Conservation (phyloP, 1,284 basidiomycete species). For the Rhodotorula sp. region DNA sequence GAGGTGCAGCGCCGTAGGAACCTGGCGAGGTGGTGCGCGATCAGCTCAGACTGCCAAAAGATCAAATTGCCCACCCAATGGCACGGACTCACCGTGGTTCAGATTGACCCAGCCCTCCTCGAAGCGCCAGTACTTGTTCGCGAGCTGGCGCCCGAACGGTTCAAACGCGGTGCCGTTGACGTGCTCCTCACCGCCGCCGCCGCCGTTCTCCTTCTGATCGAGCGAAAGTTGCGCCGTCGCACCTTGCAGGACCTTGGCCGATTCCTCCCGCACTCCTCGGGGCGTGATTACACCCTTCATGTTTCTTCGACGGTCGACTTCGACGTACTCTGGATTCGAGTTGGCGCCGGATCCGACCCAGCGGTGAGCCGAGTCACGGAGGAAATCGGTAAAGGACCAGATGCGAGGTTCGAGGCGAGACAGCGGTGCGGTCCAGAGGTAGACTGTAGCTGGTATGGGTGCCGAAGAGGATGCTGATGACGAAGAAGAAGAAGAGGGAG, state of each 20-base stretch:
- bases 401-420: conserved; percentile 59
- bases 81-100: conserved; percentile 34
- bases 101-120: conserved; percentile 38
- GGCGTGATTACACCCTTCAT: conserved; percentile 32
- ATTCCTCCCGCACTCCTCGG: conserved; percentile 9
- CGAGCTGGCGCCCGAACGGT: conserved; percentile 13
- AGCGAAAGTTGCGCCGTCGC: conserved; percentile 48
- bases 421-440: conserved; percentile 62
- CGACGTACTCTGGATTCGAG: conserved; percentile 51
- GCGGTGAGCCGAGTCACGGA: conserved; percentile 65
- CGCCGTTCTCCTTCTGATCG: conserved; percentile 44
- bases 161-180: conserved; percentile 47
- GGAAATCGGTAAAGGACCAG: conserved; percentile 76
- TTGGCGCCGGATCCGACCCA: conserved; percentile 63
- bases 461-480: conserved; percentile 23
- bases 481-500: neutral
- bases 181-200: conserved; percentile 33
- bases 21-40: conserved; percentile 6
- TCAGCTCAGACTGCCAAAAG: no score
- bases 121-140: conserved; percentile 47
- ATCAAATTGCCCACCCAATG: no score
- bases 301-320: conserved; percentile 54
- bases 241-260: conserved; percentile 33
- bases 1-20: conserved; percentile 33
- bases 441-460: conserved; percentile 61